A percentile compares a stretch with the other conserved stretches of the same genome.
Conservation (phyloP, 1,284 basidiomycete genomes). For the Ustilago xerochloae region DNA sequence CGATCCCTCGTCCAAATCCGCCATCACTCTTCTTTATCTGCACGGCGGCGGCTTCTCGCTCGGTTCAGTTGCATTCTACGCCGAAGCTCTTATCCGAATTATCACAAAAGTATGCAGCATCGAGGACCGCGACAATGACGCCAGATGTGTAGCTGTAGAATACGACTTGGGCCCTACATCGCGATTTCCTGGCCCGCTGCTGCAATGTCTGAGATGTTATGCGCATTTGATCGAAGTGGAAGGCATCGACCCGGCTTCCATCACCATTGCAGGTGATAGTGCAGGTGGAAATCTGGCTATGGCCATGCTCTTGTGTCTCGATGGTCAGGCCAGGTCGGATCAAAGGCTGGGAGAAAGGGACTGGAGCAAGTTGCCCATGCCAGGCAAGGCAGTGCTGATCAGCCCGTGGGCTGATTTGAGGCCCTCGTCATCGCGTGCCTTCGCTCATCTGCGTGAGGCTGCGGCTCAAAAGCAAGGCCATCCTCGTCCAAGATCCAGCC, state of each 20-base stretch:
- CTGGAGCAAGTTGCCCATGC: constrained; percentile 62
- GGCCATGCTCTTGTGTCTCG: constrained; percentile 59
- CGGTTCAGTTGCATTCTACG: constrained; percentile 66
- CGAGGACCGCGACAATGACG: constrained; percentile 43
- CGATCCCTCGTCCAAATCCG: constrained; percentile 31
- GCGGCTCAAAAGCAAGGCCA: constrained; percentile 7
- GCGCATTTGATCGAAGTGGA: constrained; percentile 66
- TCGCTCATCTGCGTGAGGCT: constrained; percentile 46
- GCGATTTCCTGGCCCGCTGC: constrained; percentile 59
- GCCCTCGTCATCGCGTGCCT: constrained; percentile 50
- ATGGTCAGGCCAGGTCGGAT: constrained; percentile 52
- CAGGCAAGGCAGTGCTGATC: constrained; percentile 63
- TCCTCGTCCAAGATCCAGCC: neutral
- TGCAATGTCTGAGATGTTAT: constrained; percentile 66
- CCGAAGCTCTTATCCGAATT: constrained; percentile 64
- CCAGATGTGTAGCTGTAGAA: constrained; percentile 64
- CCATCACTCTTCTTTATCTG: constrained; percentile 61
- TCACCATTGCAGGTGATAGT: constrained; percentile 65
- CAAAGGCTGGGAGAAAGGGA: constrained; percentile 50
- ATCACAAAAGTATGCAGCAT: constrained; percentile 54
- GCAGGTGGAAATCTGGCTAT: constrained; percentile 65
- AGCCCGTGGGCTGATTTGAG: constrained; percentile 66
- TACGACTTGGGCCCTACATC: constrained; percentile 62
- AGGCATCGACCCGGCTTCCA: constrained; percentile 50
- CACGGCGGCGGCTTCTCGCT: constrained; percentile 67